Percentiles rank a stretch among this genome's conserved stretches.
Evolutionary conservation across 768 basidiomycete species (phyloP).

Genomic region (Rhizopogon vinicolor): DNA sequence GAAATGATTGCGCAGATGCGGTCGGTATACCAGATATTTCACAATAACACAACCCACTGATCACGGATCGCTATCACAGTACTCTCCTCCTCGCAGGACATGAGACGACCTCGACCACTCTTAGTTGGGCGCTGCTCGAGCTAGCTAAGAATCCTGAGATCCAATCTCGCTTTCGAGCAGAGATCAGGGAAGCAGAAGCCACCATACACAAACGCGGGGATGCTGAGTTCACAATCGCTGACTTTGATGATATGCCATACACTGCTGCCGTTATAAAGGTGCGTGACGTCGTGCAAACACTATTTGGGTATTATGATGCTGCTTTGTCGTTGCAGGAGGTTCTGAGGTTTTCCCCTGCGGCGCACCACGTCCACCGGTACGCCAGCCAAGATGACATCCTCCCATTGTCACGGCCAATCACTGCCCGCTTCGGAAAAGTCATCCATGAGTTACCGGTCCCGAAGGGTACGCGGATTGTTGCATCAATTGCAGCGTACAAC

Average conservation of each 20-base stretch:
- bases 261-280: slow-evolving; percentile 43
- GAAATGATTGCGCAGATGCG: slow-evolving; percentile 11
- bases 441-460: slow-evolving; percentile 42
- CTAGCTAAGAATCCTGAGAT: slow-evolving; percentile 55
- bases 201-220: slow-evolving; percentile 31
- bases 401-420: slow-evolving; percentile 52
- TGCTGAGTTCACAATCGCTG: slow-evolving; percentile 33
- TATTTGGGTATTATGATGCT: neutral
- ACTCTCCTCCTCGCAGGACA: slow-evolving; percentile 48
- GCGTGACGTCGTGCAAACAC: neutral
- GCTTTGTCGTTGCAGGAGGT: slow-evolving; percentile 32
- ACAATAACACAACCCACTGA: neutral
- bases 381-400: slow-evolving; percentile 51
- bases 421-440: slow-evolving; percentile 37
- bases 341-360: slow-evolving; percentile 43
- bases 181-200: slow-evolving; percentile 32
- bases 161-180: slow-evolving; percentile 58
- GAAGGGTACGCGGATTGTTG: slow-evolving; percentile 45
- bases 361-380: slow-evolving; percentile 47
- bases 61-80: slow-evolving; percentile 18
- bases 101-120: slow-evolving; percentile 56
- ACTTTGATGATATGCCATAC: slow-evolving; percentile 51
- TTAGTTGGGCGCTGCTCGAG: slow-evolving; percentile 61
- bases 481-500: slow-evolving; percentile 53
- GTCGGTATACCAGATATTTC: slow-evolving; percentile 5